These are phyloP conservation scores for Boletus rufocinnamomeus DNA, from an alignment of 768 basidiomycete species.

Conservation along the genomic window DNA sequence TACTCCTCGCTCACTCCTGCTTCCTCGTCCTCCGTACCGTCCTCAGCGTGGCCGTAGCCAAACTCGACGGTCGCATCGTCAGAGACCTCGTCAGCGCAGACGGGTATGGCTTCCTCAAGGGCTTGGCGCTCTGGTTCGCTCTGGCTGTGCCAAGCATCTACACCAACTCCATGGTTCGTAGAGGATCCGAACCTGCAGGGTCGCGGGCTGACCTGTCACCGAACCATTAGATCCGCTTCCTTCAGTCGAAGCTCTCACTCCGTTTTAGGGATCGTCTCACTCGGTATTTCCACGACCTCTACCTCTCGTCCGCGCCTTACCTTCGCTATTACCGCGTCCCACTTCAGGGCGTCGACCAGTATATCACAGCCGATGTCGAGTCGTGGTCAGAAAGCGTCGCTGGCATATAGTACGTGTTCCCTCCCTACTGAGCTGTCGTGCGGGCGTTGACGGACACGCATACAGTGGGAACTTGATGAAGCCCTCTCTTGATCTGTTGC, in stretches of 20 bases:
- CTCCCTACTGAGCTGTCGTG: neutral
- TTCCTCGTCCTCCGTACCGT: slow-evolving; percentile 88
- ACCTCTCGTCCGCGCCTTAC: slow-evolving; percentile 74
- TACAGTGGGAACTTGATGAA: slow-evolving; percentile 89
- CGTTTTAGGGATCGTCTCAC: slow-evolving; percentile 84
- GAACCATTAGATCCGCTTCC: slow-evolving; percentile 75
- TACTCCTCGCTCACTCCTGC: slow-evolving; percentile 75
- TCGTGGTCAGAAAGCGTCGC: slow-evolving; percentile 85
- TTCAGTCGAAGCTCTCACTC: slow-evolving; percentile 84
- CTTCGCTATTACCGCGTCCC: slow-evolving; percentile 68
- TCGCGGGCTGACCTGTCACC: neutral
- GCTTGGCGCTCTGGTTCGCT: slow-evolving; percentile 85
- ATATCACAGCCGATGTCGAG: slow-evolving; percentile 90
- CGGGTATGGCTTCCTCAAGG: slow-evolving; percentile 77
- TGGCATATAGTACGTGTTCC: slow-evolving; percentile 79
- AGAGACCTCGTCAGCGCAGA: slow-evolving; percentile 87
- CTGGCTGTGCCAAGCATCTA: slow-evolving; percentile 92
- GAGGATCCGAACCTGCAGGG: neutral
- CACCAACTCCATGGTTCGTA: slow-evolving; percentile 87
- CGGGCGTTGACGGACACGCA: neutral
- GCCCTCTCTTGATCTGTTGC: slow-evolving; percentile 83
- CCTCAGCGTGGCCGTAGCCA: slow-evolving; percentile 84
- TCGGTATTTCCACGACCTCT: slow-evolving; percentile 89
- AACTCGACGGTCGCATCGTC: slow-evolving; percentile 87
- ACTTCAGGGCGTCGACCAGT: slow-evolving; percentile 83